Evolutionary conservation across 768 basidiomycete species (phyloP).

Genomic region (Suillus tomentosus): DNA sequence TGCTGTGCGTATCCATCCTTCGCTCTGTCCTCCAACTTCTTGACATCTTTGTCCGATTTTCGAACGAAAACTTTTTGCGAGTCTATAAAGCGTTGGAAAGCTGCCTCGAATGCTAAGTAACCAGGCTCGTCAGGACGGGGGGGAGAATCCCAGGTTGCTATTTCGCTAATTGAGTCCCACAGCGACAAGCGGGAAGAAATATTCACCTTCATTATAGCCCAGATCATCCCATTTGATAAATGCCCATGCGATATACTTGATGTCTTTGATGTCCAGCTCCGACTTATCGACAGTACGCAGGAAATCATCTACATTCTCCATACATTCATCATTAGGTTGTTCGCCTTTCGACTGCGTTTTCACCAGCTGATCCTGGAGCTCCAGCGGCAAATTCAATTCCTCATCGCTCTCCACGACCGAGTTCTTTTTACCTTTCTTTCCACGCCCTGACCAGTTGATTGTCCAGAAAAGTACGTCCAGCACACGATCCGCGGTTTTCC

Average conservation of each 20-base stretch:
- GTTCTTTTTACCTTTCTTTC: constrained; percentile 23
- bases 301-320: constrained; percentile 66
- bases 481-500: constrained; percentile 93
- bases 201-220: constrained; percentile 84
- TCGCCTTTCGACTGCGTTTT: constrained; percentile 59
- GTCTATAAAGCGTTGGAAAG: constrained; percentile 65
- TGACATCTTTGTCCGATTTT: constrained; percentile 41
- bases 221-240: constrained; percentile 95
- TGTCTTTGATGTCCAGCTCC: constrained; percentile 47
- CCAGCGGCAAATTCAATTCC: constrained; percentile 24
- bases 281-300: constrained; percentile 37
- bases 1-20: constrained; percentile 54
- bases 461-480: constrained; percentile 76
- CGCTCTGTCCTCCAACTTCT: constrained; percentile 52
- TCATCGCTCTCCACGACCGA: constrained; percentile 23
- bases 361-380: constrained; percentile 30
- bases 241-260: constrained; percentile 70
- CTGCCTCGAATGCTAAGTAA: constrained; percentile 65
- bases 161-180: constrained; percentile 3
- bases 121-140: constrained; percentile 58
- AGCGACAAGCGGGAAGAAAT: constrained; percentile 7
- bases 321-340: constrained; percentile 54
- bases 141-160: constrained; percentile 94
- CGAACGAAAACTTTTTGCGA: constrained; percentile 65
- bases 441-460: constrained; percentile 32